Base-by-base conservation (phyloP, 179 eudicot species). In the Heliamphora pulchella region DNA sequence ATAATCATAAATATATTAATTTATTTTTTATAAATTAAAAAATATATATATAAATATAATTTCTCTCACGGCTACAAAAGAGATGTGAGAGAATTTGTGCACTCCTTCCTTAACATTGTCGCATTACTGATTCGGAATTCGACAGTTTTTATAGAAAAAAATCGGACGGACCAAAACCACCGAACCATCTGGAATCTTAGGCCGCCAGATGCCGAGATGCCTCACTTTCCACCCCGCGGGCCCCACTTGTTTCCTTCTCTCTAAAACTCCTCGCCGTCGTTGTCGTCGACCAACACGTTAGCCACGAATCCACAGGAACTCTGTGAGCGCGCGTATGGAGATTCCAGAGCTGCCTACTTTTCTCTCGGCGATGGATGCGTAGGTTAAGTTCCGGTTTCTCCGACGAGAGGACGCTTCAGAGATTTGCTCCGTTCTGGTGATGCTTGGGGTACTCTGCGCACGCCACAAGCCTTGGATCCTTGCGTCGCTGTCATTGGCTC, bases 401-500 rank as follows among this genome's bases (percentile, higher is more conserved):
- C 41, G 41, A 41, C 50, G 17, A 18, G 10, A 74, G 74, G 44
- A 15, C 80, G 66, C 73, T 41, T 78, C 17, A 67, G 51, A 41
- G 4, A 10, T 10, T 53, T 17, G n/a, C 20, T 5, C 6, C 44
- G 47, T 79, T 83, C 81, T 83, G 84, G 88, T 89, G 86, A 90
- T 91, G 93, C 91, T 90, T 5, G 91, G 88, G 8, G 79, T 87
- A 79, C 83, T 91, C 63, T 90, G 88, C 81, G 84, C 85, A 41
- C 89, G 92, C 65, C 89, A 90, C 44, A 91, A 86, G 82, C 88
- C 89, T 79, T 89, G 87, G 94, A 81, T 84, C 48, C 80, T 87
- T 41, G 81, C 90, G 7, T 83, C 90, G n/a, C 86, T 85, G 57
- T 86, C 87, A 71, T 71, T 85, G 80, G 78, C 76, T 80, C 83